phyloP scores from a whole-genome alignment of 495 filamentous ascomycete species.

The Hypoxylon crocopeplum region DNA sequence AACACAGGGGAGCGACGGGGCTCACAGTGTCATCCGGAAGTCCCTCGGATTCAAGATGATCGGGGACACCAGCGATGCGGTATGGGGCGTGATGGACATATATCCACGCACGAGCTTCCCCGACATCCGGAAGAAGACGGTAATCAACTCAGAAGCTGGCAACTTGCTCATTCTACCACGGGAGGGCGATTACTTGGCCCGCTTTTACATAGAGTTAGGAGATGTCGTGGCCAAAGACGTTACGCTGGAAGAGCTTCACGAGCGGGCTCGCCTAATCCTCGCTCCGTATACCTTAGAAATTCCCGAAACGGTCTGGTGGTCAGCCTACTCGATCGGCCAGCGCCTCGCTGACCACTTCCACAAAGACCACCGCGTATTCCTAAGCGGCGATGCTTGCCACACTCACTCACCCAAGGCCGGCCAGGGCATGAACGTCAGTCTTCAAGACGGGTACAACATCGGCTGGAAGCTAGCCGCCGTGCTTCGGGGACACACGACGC shows the following conservation, averaged over 20 bases:
- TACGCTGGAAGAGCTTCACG: constrained; percentile 64
- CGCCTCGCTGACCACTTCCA: constrained; percentile 64
- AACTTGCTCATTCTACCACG: constrained; percentile 69
- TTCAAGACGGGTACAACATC: constrained; percentile 66
- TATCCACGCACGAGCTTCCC: constrained; percentile 79
- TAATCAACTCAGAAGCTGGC: constrained; percentile 61
- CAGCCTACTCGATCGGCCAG: constrained; percentile 69
- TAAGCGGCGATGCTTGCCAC: constrained; percentile 75
- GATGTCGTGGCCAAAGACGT: constrained; percentile 44
- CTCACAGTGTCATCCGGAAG: constrained; percentile 71
- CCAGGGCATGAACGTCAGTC: constrained; percentile 75
- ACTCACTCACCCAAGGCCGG: constrained; percentile 77
- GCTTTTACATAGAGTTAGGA: constrained; percentile 67
- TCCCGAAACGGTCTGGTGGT: too few relatives aligned
- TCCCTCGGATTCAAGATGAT: constrained; percentile 73
- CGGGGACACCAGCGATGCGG: constrained; percentile 72
- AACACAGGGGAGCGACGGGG: constrained; percentile 75
- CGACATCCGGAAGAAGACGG: constrained; percentile 67
- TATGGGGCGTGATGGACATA: constrained; percentile 82
- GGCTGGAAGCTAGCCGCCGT: constrained; percentile 76
- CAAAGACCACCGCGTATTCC: constrained; percentile 63
- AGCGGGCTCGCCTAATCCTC: constrained; percentile 58
- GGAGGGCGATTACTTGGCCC: constrained; percentile 66
- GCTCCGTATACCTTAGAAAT: too few relatives aligned
- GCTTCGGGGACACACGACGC: constrained; percentile 61